Evolutionary conservation across 225 moss, liverwort and hornwort species (phyloP), one percentile per base, ranked within the genome.

Genomic region (Climacium dendroides): DNA sequence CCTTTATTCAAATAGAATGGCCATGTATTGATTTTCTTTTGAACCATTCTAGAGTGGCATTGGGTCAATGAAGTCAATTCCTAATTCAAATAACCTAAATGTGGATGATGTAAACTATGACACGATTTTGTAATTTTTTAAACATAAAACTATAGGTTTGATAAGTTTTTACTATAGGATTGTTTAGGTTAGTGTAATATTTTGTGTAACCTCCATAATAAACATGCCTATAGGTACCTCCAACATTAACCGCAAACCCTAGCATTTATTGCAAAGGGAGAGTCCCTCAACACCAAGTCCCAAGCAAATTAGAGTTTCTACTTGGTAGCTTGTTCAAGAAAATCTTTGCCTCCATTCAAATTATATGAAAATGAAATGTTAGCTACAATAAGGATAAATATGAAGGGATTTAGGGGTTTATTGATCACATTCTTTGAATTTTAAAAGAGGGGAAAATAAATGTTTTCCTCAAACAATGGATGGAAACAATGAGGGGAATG

Each of bases 161-260:
- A 5, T 50, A 50, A 20, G 1, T 12, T 32, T 25, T 50, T 20
- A 32, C 1, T 3, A 20, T 20, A 3, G 4, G 1, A 0, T 74
- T 53, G 20, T 53, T 23, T 35, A 22, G 8, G 9, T 23, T 14
- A 9, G 22, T 35, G 23, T 22, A 0, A 53, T 23, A 75, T 35
- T 53, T 3, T 1, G 0, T 35, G 23, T n/a, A n/a, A 35, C 52
- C 2, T 22, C 14, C 6, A 13, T 14, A 32, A 13, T 3, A 50
- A 20, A 3, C 7, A 74, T 30, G 12, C 12, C 1, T 0, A 50
- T 1, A 74, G 0, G 1, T 12, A 4, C 32, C 1, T 69, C 7
- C 0, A 73, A 48, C 7, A 73, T 30, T 41, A 13, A 14, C 3
- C 0, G 0, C 9, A 5, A n/a, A 28, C 0, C 6, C 28, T 10